Evolutionary conservation across 352 stramenopile species (phyloP).

Genomic region (Pythium utonaiense): DNA sequence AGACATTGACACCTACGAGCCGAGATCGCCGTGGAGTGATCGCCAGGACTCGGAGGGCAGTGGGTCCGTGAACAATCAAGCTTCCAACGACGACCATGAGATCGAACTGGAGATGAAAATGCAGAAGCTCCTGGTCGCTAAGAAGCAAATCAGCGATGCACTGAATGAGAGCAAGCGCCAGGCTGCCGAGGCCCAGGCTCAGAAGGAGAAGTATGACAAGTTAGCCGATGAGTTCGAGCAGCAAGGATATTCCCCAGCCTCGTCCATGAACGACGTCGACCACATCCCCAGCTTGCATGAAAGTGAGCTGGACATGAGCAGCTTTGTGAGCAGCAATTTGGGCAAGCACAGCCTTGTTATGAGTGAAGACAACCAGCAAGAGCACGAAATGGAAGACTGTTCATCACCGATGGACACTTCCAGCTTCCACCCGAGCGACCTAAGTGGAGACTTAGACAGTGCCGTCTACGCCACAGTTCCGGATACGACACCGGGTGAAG

Average conservation of each 20-base stretch:
- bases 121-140: conserved; percentile 19
- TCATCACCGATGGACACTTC: conserved; percentile 3
- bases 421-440: neutral
- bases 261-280: conserved; percentile 1
- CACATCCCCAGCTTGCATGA: neutral
- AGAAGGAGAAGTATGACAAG: conserved; percentile 13
- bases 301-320: neutral
- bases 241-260: conserved; percentile 17
- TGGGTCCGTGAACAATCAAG: conserved; percentile 13
- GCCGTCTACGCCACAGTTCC: conserved; percentile 17
- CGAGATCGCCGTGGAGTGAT: neutral
- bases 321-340: neutral
- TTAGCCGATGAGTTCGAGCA: conserved; percentile 19
- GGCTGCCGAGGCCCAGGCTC: neutral
- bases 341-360: neutral
- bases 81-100: conserved; percentile 18
- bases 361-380: conserved; percentile 17
- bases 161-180: conserved; percentile 17
- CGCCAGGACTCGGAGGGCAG: conserved; percentile 6
- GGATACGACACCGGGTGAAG: conserved; percentile 15
- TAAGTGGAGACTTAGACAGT: neutral
- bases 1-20: conserved; percentile 16
- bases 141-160: conserved; percentile 21
- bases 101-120: conserved; percentile 22
- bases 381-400: conserved; percentile 5